A percentile compares a stretch with the other conserved stretches of the same genome.
Conservation (phyloP, 2,329 filamentous ascomycete genomes). For the Fragosphaeria purpurea region DNA sequence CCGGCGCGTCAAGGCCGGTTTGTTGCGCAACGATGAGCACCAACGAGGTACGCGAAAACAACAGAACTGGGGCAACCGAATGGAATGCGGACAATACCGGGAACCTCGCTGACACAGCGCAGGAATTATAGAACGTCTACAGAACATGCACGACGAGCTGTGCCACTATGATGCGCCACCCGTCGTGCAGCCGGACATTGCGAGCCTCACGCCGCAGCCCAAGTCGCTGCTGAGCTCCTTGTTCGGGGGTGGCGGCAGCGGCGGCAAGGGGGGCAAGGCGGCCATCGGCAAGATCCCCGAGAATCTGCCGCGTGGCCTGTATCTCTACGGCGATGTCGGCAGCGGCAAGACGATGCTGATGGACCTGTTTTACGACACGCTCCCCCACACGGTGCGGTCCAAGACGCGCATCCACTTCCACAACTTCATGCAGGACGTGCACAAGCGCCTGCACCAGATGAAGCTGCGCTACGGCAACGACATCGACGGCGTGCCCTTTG, state of each 20-base stretch:
- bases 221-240: slow-evolving; percentile 51
- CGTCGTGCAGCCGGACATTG: slow-evolving; percentile 67
- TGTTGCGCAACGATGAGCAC: slow-evolving; percentile 77
- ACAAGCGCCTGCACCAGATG: slow-evolving; percentile 79
- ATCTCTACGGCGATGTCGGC: slow-evolving; percentile 93
- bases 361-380: slow-evolving; percentile 93
- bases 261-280: slow-evolving; percentile 14
- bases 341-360: slow-evolving; percentile 99
- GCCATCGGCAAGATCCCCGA: slow-evolving; percentile 48
- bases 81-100: background rate
- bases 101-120: background rate
- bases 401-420: slow-evolving; percentile 97
- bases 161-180: slow-evolving; percentile 60
- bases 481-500: slow-evolving; percentile 80
- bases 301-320: slow-evolving; percentile 78
- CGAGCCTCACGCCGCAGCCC: slow-evolving; percentile 44
- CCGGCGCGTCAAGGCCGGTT: slow-evolving; percentile 61
- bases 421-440: slow-evolving; percentile 98
- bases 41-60: slow-evolving; percentile 56
- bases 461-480: slow-evolving; percentile 86
- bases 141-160: slow-evolving; percentile 81
- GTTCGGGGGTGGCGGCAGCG: slow-evolving; percentile 33
- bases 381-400: slow-evolving; percentile 65
- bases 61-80: background rate
- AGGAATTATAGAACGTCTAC: slow-evolving; percentile 83